These are phyloP conservation scores for Linum usitatissimum DNA, from an alignment of 345 rosid species.

Conservation along the genomic window DNA sequence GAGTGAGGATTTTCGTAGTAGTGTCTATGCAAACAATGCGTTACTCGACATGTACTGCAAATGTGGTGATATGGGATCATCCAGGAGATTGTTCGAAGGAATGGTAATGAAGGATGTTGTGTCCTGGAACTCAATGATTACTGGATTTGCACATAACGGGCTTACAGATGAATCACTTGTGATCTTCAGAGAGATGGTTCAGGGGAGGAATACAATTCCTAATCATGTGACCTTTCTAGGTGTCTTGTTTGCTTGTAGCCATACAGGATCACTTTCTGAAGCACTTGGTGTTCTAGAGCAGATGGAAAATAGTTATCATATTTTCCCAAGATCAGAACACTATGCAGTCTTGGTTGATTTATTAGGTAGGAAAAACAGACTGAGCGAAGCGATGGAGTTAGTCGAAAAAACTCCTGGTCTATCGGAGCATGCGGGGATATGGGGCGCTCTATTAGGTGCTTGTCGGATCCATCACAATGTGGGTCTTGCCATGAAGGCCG, in stretches of 20 bases:
- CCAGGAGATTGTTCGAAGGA: slow-evolving; percentile 33
- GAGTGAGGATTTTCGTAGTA: slow-evolving; percentile 40
- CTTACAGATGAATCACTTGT: slow-evolving; percentile 23
- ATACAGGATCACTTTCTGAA: slow-evolving; percentile 28
- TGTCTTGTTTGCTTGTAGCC: slow-evolving; percentile 31
- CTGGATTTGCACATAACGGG: slow-evolving; percentile 39
- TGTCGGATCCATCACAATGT: slow-evolving; percentile 29
- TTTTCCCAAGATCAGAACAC: slow-evolving; percentile 27
- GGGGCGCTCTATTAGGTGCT: slow-evolving; percentile 42
- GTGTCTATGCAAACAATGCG: slow-evolving; percentile 27
- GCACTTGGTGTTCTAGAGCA: slow-evolving; percentile 24
- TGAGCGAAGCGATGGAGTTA: slow-evolving; percentile 29
- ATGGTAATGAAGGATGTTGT: slow-evolving; percentile 44
- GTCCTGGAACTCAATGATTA: slow-evolving; percentile 43
- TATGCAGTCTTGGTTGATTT: slow-evolving; percentile 30
- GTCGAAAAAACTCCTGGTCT: slow-evolving; percentile 21
- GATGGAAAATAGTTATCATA: slow-evolving; percentile 27
- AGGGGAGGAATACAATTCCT: slow-evolving; percentile 22
- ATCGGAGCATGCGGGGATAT: slow-evolving; percentile 24
- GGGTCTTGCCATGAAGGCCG: slow-evolving; percentile 30
- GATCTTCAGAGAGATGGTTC: slow-evolving; percentile 22
- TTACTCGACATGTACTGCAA: slow-evolving; percentile 39
- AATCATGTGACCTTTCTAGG: slow-evolving; percentile 54
- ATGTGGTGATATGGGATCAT: slow-evolving; percentile 34
- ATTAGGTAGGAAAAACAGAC: slow-evolving; percentile 36